Conservation (phyloP, 352 stramenopile species). For the Phytophthora multivora region DNA sequence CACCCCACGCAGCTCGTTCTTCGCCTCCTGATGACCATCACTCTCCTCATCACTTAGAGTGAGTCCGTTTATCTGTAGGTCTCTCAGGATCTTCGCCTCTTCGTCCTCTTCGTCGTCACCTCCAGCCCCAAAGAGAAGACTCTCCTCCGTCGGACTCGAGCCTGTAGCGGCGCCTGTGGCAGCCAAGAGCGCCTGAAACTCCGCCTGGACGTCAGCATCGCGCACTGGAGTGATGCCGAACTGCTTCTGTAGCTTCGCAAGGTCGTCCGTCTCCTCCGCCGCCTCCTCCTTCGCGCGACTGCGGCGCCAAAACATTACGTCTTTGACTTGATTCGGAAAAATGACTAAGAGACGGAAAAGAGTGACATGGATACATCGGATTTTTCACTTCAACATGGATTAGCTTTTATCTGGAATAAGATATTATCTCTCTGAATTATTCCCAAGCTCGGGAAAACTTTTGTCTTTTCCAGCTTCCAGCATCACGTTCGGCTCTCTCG, state of each 20-base stretch:
- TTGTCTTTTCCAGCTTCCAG: constrained; percentile 10
- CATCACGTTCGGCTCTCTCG: constrained; percentile 43
- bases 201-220: constrained; percentile 71
- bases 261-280: constrained; percentile 42
- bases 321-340: constrained; percentile 4
- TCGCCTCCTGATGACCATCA: constrained; percentile 34
- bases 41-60: constrained; percentile 29
- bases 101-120: constrained; percentile 49
- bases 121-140: constrained; percentile 41
- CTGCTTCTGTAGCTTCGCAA: constrained; percentile 70
- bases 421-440: constrained; percentile 2
- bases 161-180: constrained; percentile 6
- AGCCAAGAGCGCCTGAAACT: constrained; percentile 64
- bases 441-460: constrained; percentile 23
- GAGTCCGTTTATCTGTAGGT: constrained; percentile 46
- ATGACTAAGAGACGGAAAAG: constrained; percentile 18
- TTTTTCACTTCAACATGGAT: constrained; percentile 4
- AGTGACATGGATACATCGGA: constrained; percentile 16
- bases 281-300: constrained; percentile 34
- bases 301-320: constrained; percentile 68
- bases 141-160: constrained; percentile 56
- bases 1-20: constrained; percentile 41
- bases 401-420: too few species aligned
- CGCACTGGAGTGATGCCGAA: constrained; percentile 77
- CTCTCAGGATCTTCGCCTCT: constrained; percentile 61